These are phyloP conservation scores for Sphaerosporella brunnea DNA, from an alignment of 495 filamentous ascomycete species.

Conservation along the genomic window DNA sequence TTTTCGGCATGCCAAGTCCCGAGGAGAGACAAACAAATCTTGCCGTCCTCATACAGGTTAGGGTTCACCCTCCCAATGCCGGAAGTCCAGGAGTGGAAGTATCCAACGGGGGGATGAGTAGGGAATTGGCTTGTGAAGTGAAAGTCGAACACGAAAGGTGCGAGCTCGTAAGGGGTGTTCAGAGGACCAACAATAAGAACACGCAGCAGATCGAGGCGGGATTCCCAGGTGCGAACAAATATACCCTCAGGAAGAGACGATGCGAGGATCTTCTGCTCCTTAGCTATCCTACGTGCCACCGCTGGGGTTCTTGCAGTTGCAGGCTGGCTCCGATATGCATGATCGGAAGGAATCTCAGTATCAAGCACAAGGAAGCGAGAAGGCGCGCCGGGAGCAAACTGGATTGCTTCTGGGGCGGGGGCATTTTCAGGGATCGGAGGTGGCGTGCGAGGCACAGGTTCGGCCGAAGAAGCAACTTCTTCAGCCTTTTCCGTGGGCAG, in stretches of 20 bases:
- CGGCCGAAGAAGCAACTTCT: background rate
- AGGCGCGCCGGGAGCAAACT: slow-evolving; percentile 22
- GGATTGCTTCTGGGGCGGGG: slow-evolving; percentile 20
- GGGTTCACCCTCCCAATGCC: slow-evolving; percentile 39
- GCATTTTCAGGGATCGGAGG: slow-evolving; percentile 12
- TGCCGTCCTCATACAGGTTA: slow-evolving; percentile 45
- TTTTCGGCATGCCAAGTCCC: slow-evolving; percentile 41
- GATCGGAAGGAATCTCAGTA: slow-evolving; percentile 30
- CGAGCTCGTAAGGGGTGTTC: slow-evolving; percentile 44
- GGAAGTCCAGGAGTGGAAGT: slow-evolving; percentile 42
- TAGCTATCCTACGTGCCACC: slow-evolving; percentile 33
- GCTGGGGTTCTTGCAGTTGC: slow-evolving; percentile 9
- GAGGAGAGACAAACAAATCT: slow-evolving; percentile 41
- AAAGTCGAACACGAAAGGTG: slow-evolving; percentile 44
- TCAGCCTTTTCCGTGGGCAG: background rate
- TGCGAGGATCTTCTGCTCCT: slow-evolving; percentile 41
- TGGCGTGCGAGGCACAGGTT: slow-evolving; percentile 6
- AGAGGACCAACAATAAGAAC: slow-evolving; percentile 41
- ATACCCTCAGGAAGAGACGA: slow-evolving; percentile 39
- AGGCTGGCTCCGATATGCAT: slow-evolving; percentile 29
- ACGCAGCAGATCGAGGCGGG: slow-evolving; percentile 39
- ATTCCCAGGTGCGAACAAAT: slow-evolving; percentile 42
- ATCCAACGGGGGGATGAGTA: slow-evolving; percentile 31
- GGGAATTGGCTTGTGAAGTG: slow-evolving; percentile 34
- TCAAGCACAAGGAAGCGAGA: slow-evolving; percentile 33